Conservation (phyloP, 2,329 filamentous ascomycete species). For the Fusarium oligoseptatum region DNA sequence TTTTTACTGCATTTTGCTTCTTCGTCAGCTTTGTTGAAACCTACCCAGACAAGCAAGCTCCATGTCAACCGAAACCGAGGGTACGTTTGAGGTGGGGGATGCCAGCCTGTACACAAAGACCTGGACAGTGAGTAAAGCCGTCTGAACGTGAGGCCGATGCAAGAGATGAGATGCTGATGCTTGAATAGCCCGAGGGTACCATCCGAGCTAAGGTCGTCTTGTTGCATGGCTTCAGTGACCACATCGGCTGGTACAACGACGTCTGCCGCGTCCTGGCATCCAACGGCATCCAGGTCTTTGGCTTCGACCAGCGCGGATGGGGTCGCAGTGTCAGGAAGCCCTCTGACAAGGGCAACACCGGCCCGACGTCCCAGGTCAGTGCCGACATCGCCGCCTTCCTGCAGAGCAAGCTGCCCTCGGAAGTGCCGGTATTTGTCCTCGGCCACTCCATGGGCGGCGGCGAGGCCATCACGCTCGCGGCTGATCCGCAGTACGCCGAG, state of each 20-base stretch:
- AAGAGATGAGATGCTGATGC: conserved; percentile 22
- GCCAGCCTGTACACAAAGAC: conserved; percentile 68
- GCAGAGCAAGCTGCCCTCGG: conserved; percentile 65
- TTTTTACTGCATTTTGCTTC: not conserved
- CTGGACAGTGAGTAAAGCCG: conserved; percentile 64
- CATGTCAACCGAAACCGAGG: conserved; percentile 62
- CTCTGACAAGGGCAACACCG: conserved; percentile 77
- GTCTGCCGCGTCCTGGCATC: conserved; percentile 79
- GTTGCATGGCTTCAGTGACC: conserved; percentile 92
- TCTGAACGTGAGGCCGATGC: not conserved
- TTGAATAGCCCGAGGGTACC: conserved; percentile 64
- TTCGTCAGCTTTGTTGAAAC: not conserved
- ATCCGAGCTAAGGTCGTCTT: conserved; percentile 81
- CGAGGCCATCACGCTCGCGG: conserved; percentile 74
- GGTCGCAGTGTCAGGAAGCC: conserved; percentile 76
- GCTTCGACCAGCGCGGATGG: conserved; percentile 92
- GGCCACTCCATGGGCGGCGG: conserved; percentile 94
- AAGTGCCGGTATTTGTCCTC: conserved; percentile 82
- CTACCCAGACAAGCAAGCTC: not conserved
- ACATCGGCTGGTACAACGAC: conserved; percentile 80
- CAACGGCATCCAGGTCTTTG: conserved; percentile 79
- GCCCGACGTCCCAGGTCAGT: conserved; percentile 79
- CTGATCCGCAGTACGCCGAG: conserved; percentile 63
- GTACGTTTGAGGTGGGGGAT: conserved; percentile 61
- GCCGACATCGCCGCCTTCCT: conserved; percentile 85